Conservation (phyloP, 1,139 yeast species). For the Debaryomycetaceae sp. region DNA sequence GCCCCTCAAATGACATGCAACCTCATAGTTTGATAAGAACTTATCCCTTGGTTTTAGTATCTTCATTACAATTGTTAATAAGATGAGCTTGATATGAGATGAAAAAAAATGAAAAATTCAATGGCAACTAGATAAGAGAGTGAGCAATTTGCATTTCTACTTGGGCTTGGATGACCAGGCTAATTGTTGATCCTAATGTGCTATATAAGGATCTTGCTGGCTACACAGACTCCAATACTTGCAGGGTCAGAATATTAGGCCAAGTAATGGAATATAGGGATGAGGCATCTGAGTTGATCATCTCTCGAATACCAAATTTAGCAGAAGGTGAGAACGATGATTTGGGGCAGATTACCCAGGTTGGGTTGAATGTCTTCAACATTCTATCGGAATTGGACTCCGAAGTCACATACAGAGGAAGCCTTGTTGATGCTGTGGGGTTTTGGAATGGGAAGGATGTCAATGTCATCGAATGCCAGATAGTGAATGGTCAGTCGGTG, state of each 20-base stretch:
- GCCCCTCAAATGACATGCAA: constrained; percentile 53
- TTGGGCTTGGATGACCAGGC: constrained; percentile 19
- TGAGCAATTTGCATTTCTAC: neutral
- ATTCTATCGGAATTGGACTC: constrained; percentile 8
- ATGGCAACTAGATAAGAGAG: neutral
- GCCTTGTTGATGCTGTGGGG: constrained; percentile 16
- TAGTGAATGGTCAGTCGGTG: constrained; percentile 11
- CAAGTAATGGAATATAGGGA: constrained; percentile 23
- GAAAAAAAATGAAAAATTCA: neutral
- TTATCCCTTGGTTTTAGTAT: constrained; percentile 51
- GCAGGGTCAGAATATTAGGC: constrained; percentile 26
- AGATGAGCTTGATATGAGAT: constrained; percentile 1
- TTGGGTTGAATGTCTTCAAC: constrained; percentile 7
- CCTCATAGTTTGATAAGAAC: constrained; percentile 72
- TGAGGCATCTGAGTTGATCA: constrained; percentile 7
- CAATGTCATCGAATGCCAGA: constrained; percentile 16
- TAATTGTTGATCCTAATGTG: constrained; percentile 25
- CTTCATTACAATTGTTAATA: constrained; percentile 24
- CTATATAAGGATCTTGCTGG: constrained; percentile 18
- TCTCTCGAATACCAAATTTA: constrained; percentile 7
- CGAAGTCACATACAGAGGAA: constrained; percentile 10
- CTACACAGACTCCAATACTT: constrained; percentile 18
- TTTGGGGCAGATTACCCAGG: neutral
- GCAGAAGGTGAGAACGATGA: neutral
- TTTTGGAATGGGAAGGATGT: constrained; percentile 15